Base-by-base conservation (phyloP, 768 basidiomycete species). In the Rhizopogon salebrosus region DNA sequence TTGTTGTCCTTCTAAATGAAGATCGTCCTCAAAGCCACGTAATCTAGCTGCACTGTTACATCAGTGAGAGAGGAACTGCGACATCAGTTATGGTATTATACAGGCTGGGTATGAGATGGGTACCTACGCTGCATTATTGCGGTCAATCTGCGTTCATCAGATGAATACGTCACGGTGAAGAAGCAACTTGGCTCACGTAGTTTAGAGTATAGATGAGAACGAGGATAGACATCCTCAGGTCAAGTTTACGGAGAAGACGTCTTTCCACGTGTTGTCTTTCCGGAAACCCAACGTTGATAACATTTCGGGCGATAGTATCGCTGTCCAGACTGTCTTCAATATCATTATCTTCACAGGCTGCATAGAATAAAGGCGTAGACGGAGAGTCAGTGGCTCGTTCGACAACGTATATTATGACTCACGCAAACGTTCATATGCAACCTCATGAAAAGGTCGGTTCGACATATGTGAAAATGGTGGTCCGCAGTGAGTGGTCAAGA, bases 61-160 rank as follows among this genome's bases (percentile, higher is more conserved):
- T 50, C n/a, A n/a, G n/a, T 16, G 27, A 8, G 38, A 56, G 16
- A 16, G 37, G 42, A 18, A n/a, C 34, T 18, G 52, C 39, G 7
- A 27, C 16, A 18, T 14, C 6, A 5, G 22, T 16, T 14, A 37
- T 36, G 20, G 10, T 26, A 18, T 6, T 10, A n/a, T n/a, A n/a
- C n/a, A n/a, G 16, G 18, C 27, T 11, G 42, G 35, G 35, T 18
- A 41, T 38, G 16, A 51, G 20, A 38, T 3, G 24, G n/a, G 3
- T 11, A 65, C 75, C 55, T 65, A 86, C 84, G 79, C 72, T 31
- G 76, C 84, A 60, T 87, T 87, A 60, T 87, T 89, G 29, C 87
- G 75, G 63, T 89, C 87, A 52, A 89, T 78, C 78, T 86, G 46
- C 23, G n/a, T 6, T 14, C 8, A 22, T 53, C 7, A 5, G 27